Evolutionary conservation across 805 yeast genomes (phyloP).

Genomic region (Wickerhamiella siamensis): DNA sequence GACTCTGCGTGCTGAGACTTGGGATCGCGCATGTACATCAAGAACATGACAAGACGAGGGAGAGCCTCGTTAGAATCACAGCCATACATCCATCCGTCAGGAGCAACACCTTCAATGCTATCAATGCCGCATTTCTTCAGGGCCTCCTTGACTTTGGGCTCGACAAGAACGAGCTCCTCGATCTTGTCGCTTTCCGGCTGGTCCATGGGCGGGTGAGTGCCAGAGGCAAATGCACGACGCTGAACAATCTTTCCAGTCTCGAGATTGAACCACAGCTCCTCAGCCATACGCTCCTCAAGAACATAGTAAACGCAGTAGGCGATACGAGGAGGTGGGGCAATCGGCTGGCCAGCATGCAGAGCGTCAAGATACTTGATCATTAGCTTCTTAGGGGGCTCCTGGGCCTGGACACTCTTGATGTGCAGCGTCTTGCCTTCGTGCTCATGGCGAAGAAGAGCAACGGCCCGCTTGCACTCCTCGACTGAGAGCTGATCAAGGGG

Average conservation of each 20-base stretch:
- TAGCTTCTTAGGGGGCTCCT: slow-evolving; percentile 65
- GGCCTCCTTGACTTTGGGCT: slow-evolving; percentile 82
- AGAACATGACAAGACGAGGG: slow-evolving; percentile 41
- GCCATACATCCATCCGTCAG: slow-evolving; percentile 60
- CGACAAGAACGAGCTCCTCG: slow-evolving; percentile 30
- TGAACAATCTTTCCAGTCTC: slow-evolving; percentile 48
- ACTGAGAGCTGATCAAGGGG: slow-evolving; percentile 25
- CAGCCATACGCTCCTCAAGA: slow-evolving; percentile 34
- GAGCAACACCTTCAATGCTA: slow-evolving; percentile 13
- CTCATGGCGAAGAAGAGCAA: slow-evolving; percentile 15
- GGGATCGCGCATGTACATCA: slow-evolving; percentile 62
- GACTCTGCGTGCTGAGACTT: slow-evolving; percentile 29
- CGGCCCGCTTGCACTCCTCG: slow-evolving; percentile 22
- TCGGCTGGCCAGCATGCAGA: slow-evolving; percentile 36
- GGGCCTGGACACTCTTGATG: slow-evolving; percentile 21
- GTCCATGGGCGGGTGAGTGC: slow-evolving; percentile 56
- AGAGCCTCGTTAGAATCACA: slow-evolving; percentile 40
- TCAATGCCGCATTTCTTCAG: slow-evolving; percentile 63
- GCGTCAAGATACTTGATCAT: slow-evolving; percentile 55
- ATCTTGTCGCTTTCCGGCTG: slow-evolving; percentile 30
- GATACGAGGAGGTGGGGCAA: slow-evolving; percentile 50
- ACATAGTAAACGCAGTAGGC: slow-evolving; percentile 54
- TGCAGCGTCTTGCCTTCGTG: slow-evolving; percentile 22
- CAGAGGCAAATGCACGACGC: slow-evolving; percentile 40
- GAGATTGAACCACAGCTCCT: slow-evolving; percentile 60